phyloP scores from a whole-genome alignment of 2,329 filamentous ascomycete genomes.

The Arthrinium phaeospermum region DNA sequence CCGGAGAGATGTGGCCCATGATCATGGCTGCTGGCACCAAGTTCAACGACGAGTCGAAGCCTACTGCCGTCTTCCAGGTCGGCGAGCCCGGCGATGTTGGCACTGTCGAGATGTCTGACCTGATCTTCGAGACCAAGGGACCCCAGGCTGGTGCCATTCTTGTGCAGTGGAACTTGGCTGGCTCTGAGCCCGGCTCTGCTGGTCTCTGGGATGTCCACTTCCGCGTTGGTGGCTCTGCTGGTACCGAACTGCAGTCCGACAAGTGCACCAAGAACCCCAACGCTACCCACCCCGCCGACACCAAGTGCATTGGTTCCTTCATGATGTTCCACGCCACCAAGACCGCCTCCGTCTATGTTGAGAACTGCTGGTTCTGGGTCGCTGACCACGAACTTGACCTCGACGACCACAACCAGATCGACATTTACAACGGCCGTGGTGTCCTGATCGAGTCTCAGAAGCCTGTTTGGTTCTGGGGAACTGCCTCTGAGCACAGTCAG shows the following conservation, averaged over 20 bases:
- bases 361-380: constrained; percentile 92
- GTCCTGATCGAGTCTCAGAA: constrained; percentile 79
- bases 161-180: constrained; percentile 88
- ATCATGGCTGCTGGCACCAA: constrained; percentile 79
- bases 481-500: constrained; percentile 69
- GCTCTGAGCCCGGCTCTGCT: constrained; percentile 68
- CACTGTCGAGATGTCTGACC: constrained; percentile 83
- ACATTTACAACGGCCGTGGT: constrained; percentile 88
- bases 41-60: constrained; percentile 78
- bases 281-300: constrained; percentile 63
- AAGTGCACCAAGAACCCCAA: constrained; percentile 79
- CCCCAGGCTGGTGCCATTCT: constrained; percentile 86
- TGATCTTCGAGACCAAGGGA: constrained; percentile 85
- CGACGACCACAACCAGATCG: constrained; percentile 75
- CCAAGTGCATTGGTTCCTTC: constrained; percentile 76
- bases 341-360: constrained; percentile 75
- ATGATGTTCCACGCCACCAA: constrained; percentile 69
- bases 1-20: constrained; percentile 89
- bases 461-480: constrained; percentile 82
- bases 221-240: constrained; percentile 85
- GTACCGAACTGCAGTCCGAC: constrained; percentile 81
- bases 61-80: constrained; percentile 84
- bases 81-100: constrained; percentile 79
- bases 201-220: constrained; percentile 97
- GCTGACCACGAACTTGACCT: constrained; percentile 89